These are phyloP conservation scores for Lolium perenne DNA, from an alignment of 176 grass and related monocot species.

Conservation along the genomic window DNA sequence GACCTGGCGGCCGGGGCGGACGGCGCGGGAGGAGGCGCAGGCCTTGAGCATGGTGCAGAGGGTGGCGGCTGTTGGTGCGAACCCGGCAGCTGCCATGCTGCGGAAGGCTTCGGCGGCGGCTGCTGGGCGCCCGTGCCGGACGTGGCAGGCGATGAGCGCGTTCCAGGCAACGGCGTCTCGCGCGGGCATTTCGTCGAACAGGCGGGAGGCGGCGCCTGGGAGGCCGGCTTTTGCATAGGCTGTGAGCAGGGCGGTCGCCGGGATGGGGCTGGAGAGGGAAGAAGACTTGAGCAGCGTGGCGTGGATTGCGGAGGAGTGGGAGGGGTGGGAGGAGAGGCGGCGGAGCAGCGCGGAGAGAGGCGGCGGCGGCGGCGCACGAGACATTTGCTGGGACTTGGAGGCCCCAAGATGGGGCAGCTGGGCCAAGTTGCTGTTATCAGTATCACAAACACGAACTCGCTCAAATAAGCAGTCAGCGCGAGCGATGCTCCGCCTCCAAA, in stretches of 20 bases:
- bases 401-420: too few relatives aligned
- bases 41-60: slow-evolving; percentile 65
- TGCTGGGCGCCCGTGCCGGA: slow-evolving; percentile 39
- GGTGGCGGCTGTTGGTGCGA: slow-evolving; percentile 47
- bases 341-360: slow-evolving; percentile 31
- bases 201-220: slow-evolving; percentile 38
- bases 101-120: slow-evolving; percentile 39
- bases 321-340: slow-evolving; percentile 11
- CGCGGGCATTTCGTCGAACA: slow-evolving; percentile 72
- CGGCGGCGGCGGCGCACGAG: background rate
- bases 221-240: slow-evolving; percentile 44
- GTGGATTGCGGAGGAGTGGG: background rate
- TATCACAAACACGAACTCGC: too few relatives aligned
- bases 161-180: slow-evolving; percentile 68
- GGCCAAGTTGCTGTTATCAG: too few relatives aligned
- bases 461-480: background rate
- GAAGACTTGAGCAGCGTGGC: slow-evolving; percentile 50
- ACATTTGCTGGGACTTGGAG: too few relatives aligned
- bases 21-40: slow-evolving; percentile 35
- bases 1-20: slow-evolving; percentile 55
- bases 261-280: slow-evolving; percentile 39
- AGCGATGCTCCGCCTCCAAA: background rate
- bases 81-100: slow-evolving; percentile 33
- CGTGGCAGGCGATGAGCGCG: slow-evolving; percentile 56
- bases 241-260: slow-evolving; percentile 60